Percentiles rank a stretch among this genome's conserved stretches.
phyloP scores from a whole-genome alignment of 2,329 filamentous ascomycete species.

The Sporothrix schenckii region DNA sequence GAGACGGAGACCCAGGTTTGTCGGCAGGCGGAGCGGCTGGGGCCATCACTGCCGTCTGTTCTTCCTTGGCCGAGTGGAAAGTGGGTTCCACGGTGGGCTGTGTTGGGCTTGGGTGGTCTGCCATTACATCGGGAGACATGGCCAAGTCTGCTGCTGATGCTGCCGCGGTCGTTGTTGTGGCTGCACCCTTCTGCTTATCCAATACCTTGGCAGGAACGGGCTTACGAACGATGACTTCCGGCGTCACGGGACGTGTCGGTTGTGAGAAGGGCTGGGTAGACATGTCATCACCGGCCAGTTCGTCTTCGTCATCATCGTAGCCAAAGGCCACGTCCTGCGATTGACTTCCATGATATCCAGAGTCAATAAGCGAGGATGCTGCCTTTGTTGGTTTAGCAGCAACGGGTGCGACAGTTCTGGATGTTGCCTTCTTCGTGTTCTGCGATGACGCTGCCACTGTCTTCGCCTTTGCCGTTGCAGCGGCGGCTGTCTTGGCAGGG shows the following conservation, averaged over 20 bases:
- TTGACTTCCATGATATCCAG: conserved; percentile 73
- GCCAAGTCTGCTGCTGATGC: conserved; percentile 30
- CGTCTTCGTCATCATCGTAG: conserved; percentile 38
- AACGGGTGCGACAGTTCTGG: neutral
- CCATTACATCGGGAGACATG: conserved; percentile 29
- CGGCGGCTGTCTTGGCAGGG: conserved; percentile 26
- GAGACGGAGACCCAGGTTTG: conserved; percentile 24
- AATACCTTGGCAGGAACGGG: neutral
- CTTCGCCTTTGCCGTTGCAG: conserved; percentile 14
- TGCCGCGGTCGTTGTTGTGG: neutral
- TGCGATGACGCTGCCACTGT: neutral
- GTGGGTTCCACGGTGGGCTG: conserved; percentile 45
- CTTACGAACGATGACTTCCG: conserved; percentile 12
- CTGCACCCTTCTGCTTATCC: neutral
- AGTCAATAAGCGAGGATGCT: conserved; percentile 57
- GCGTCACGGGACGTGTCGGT: conserved; percentile 18
- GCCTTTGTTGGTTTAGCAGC: conserved; percentile 35
- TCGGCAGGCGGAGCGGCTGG: conserved; percentile 3
- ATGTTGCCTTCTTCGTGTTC: conserved; percentile 24
- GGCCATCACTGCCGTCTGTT: conserved; percentile 44
- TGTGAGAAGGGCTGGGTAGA: conserved; percentile 19
- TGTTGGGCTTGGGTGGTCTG: conserved; percentile 38
- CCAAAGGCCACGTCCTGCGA: conserved; percentile 53
- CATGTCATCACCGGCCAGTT: conserved; percentile 32
- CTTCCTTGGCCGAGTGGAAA: conserved; percentile 52